Base-by-base conservation (phyloP, 2,329 filamentous ascomycete genomes). In the Penicillium sp. region DNA sequence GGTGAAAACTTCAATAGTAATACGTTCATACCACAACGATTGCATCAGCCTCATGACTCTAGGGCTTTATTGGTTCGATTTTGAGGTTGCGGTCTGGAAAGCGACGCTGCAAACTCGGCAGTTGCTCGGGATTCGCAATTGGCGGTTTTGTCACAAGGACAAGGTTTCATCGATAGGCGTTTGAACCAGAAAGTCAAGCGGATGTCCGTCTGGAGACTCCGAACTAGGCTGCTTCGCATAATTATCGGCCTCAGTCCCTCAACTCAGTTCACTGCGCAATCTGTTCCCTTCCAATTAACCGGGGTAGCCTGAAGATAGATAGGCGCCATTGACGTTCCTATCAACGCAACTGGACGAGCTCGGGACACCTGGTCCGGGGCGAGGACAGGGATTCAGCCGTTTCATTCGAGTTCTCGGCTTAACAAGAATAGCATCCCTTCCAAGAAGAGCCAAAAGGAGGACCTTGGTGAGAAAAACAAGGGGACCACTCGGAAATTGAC, bases 1-100 rank as follows among this genome's bases (percentile, higher is more conserved):
- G 64, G 63, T 47, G 56, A 48, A 38, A 52, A 62, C 46, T n/a
- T 23, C 44, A 55, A 61, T 58, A 38, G 21, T 13, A 55, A 50
- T 38, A 38, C 21, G 30, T 26, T 2, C 26, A 26, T 26, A 26
- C 29, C 45, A n/a, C 46, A 52, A 52, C n/a, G 31, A 63, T 65
- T 61, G 58, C 65, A 66, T 66, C 65, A 67, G 64, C 59, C 60
- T 65, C 66, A 66, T 66, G 61, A 63, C 31, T 67, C 63, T 62
- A 55, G 41, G 44, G 41, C 15, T 17, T 30, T 38, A 60, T 58
- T 47, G 51, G 51, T 51, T 46, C 56, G 17, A 31, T 41, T 19
- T 31, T 19, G 38, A 35, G 26, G 38, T 55, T 41, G 55, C 26
- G 46, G 45, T 54, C 50, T 45, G 23, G 31, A 54, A 61, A 50